A percentile compares a stretch with the other conserved stretches of the same genome.
Evolutionary conservation across 495 filamentous ascomycete genomes (phyloP).

Genomic region (Choiromyces venosus): DNA sequence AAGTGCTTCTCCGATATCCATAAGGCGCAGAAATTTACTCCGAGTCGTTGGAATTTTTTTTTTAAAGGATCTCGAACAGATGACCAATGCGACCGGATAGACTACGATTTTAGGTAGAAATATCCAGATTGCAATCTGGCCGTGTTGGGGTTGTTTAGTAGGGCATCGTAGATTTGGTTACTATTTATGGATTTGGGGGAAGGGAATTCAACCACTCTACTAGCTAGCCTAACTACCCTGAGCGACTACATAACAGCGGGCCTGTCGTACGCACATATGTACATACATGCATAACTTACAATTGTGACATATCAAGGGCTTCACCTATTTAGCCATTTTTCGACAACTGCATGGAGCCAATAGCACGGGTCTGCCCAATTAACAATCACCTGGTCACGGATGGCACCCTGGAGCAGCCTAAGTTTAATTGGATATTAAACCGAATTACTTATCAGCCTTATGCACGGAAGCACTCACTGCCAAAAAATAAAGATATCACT

Average conservation of each 20-base stretch:
- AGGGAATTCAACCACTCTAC: neutral
- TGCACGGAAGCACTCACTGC: conserved; percentile 22
- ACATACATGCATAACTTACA: neutral
- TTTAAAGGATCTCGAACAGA: neutral
- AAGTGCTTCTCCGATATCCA: neutral
- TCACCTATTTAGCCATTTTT: conserved; percentile 4
- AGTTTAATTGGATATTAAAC: neutral
- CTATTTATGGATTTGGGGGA: neutral
- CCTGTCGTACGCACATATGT: neutral
- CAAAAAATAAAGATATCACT: conserved; percentile 40
- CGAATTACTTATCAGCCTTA: conserved; percentile 34
- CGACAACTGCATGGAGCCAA: conserved; percentile 10
- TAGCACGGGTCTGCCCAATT: conserved; percentile 11
- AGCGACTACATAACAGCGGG: neutral
- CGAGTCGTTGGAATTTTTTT: neutral
- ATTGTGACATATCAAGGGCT: conserved; percentile 8
- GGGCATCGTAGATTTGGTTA: neutral
- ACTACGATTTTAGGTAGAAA: neutral
- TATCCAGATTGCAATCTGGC: neutral
- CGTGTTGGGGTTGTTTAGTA: neutral
- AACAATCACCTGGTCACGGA: conserved; percentile 13
- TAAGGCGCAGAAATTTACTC: neutral
- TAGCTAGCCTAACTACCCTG: neutral
- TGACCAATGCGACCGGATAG: neutral
- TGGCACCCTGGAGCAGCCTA: conserved; percentile 6